phyloP scores from a whole-genome alignment of 306 rosid species.

The Benincasa hispida region DNA sequence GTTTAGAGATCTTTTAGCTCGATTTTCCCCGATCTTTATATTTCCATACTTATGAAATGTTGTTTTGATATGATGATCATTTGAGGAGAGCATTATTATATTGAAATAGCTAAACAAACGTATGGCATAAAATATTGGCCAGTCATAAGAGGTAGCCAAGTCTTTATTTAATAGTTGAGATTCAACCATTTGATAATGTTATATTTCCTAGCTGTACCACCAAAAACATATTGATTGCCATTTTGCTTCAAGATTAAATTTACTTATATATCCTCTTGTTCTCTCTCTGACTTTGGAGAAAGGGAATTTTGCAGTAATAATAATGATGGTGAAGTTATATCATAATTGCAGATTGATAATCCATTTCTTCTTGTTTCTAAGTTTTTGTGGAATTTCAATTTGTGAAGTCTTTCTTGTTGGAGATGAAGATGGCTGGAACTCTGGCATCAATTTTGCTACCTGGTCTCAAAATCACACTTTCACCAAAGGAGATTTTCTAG shows the following conservation, averaged over 20 bases:
- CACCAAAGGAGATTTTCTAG: conserved; percentile 22
- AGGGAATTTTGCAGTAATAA: background rate
- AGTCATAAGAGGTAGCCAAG: background rate
- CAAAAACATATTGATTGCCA: background rate
- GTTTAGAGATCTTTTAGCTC: too few species aligned
- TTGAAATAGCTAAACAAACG: background rate
- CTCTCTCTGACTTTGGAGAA: background rate
- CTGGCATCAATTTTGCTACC: conserved; percentile 8
- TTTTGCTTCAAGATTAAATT: background rate
- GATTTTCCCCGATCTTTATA: too few species aligned
- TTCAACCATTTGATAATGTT: background rate
- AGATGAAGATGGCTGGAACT: conserved; percentile 24
- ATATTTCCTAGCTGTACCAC: background rate
- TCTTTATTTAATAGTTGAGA: background rate
- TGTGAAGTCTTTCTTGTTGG: conserved; percentile 20
- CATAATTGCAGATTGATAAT: background rate
- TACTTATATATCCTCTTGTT: background rate
- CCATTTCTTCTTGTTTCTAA: conserved; percentile 4
- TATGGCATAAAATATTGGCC: background rate
- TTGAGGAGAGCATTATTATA: background rate
- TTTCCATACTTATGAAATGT: too few species aligned
- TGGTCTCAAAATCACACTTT: conserved; percentile 21
- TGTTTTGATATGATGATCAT: background rate
- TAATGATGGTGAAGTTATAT: background rate
- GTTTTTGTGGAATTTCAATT: background rate